Percentiles rank a stretch among this genome's conserved stretches.
Conservation (phyloP, 2,329 filamentous ascomycete species). For the Sarocladium oryzae region DNA sequence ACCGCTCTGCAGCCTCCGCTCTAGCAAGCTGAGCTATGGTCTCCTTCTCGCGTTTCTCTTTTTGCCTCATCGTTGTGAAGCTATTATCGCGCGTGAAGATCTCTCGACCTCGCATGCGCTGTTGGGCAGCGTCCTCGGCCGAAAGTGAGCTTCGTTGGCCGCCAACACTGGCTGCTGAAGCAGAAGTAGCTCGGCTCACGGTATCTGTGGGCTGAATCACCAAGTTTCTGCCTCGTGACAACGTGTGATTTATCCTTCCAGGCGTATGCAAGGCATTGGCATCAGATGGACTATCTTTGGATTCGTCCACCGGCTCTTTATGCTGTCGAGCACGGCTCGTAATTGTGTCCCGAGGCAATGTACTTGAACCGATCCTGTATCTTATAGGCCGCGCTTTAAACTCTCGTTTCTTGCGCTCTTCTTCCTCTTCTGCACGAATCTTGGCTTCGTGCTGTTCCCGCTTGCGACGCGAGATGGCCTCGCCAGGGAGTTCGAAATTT, state of each 20-base stretch:
- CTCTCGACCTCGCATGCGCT: conserved; percentile 46
- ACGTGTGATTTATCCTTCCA: background rate
- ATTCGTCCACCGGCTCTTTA: conserved; percentile 25
- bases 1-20: conserved; percentile 55
- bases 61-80: conserved; percentile 39
- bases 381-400: conserved; percentile 57
- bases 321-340: conserved; percentile 50
- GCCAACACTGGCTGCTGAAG: conserved; percentile 36
- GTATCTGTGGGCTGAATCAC: conserved; percentile 17
- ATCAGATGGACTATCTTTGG: background rate
- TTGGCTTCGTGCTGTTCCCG: conserved; percentile 49
- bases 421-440: conserved; percentile 51
- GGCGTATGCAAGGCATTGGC: conserved; percentile 9
- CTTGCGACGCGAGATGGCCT: conserved; percentile 52
- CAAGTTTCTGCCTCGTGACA: conserved; percentile 22
- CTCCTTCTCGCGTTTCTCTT: conserved; percentile 49
- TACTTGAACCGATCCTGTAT: conserved; percentile 32
- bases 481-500: conserved; percentile 57
- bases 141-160: conserved; percentile 44
- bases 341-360: conserved; percentile 48
- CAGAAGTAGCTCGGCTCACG: conserved; percentile 35
- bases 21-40: conserved; percentile 46
- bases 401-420: conserved; percentile 52
- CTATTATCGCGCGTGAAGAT: conserved; percentile 48
- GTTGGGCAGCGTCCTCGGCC: conserved; percentile 42